Conservation (phyloP, 1,284 basidiomycete genomes). For the Xanthoconium separans region DNA sequence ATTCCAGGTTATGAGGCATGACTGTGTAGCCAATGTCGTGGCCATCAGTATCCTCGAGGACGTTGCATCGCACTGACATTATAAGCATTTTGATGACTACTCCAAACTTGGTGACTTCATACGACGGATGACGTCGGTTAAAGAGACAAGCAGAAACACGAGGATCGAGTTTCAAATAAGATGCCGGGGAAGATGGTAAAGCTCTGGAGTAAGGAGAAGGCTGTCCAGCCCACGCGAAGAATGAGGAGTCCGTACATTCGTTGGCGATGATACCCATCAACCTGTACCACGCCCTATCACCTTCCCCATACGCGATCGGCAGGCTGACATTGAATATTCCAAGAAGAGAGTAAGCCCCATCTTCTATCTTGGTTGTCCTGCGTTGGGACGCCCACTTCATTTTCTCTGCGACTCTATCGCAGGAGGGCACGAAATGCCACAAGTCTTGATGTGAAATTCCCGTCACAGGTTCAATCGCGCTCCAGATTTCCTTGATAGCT, state of each 20-base stretch:
- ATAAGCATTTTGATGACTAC: slow-evolving; percentile 15
- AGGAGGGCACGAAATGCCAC: slow-evolving; percentile 14
- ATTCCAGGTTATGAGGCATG: slow-evolving; percentile 8
- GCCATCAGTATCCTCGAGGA: slow-evolving; percentile 12
- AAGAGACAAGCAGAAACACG: slow-evolving; percentile 1
- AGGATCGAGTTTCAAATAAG: slow-evolving; percentile 13
- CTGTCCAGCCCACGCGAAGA: slow-evolving; percentile 18
- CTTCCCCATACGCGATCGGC: slow-evolving; percentile 22
- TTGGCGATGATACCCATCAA: slow-evolving; percentile 18
- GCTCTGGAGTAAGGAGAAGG: slow-evolving; percentile 19
- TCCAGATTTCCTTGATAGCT: slow-evolving; percentile 16
- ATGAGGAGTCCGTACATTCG: slow-evolving; percentile 19
- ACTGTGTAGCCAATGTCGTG: slow-evolving; percentile 14
- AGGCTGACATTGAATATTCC: slow-evolving; percentile 20
- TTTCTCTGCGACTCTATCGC: slow-evolving; percentile 21
- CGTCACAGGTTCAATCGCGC: slow-evolving; percentile 7
- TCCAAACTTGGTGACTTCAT: slow-evolving; percentile 18
- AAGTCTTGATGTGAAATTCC: slow-evolving; percentile 12
- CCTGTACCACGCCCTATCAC: slow-evolving; percentile 15
- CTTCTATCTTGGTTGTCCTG: slow-evolving; percentile 16
- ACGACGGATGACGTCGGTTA: slow-evolving; percentile 13
- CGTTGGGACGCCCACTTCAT: slow-evolving; percentile 20
- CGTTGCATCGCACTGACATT: slow-evolving; percentile 11
- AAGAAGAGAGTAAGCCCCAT: slow-evolving; percentile 19
- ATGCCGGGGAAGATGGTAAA: slow-evolving; percentile 15